These are phyloP conservation scores for Orbilia javanica DNA, from an alignment of 2,329 filamentous ascomycete genomes.

Conservation along the genomic window DNA sequence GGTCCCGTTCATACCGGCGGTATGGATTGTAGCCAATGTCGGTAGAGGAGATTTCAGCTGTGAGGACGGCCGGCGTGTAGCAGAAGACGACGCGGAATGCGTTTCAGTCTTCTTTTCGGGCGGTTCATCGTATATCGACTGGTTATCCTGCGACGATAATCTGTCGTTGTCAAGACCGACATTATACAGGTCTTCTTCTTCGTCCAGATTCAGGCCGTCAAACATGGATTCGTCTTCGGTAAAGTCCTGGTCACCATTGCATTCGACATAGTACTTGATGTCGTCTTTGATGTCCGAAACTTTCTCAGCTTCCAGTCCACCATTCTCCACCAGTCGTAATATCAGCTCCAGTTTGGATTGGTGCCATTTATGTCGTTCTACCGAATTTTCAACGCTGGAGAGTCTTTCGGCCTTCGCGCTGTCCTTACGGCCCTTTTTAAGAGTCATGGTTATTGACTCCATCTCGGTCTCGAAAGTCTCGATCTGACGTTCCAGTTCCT, in stretches of 20 bases:
- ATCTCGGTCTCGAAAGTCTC: slow-evolving; percentile 91
- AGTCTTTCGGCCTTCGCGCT: slow-evolving; percentile 85
- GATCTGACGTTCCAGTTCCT: slow-evolving; percentile 93
- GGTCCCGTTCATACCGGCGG: slow-evolving; percentile 72
- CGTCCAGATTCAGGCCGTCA: slow-evolving; percentile 90
- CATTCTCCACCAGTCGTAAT: slow-evolving; percentile 90
- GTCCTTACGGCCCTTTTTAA: slow-evolving; percentile 96
- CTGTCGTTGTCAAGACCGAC: slow-evolving; percentile 84
- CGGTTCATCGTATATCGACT: slow-evolving; percentile 88
- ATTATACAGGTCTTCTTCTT: slow-evolving; percentile 90
- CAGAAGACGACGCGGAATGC: slow-evolving; percentile 64
- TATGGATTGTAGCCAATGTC: slow-evolving; percentile 89
- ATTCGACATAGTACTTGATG: slow-evolving; percentile 94
- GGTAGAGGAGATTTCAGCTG: slow-evolving; percentile 95
- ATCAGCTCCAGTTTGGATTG: slow-evolving; percentile 92
- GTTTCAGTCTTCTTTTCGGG: slow-evolving; percentile 69
- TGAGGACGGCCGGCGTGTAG: slow-evolving; percentile 79
- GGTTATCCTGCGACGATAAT: slow-evolving; percentile 93
- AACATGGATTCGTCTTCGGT: slow-evolving; percentile 95
- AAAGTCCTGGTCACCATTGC: slow-evolving; percentile 88
- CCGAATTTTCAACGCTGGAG: slow-evolving; percentile 83
- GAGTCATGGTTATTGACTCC: slow-evolving; percentile 84
- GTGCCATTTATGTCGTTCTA: slow-evolving; percentile 97
- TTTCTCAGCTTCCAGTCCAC: slow-evolving; percentile 85
- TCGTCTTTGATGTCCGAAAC: slow-evolving; percentile 90